Base-by-base conservation (phyloP, 495 filamentous ascomycete genomes). In the Hypoxylon fuscum region DNA sequence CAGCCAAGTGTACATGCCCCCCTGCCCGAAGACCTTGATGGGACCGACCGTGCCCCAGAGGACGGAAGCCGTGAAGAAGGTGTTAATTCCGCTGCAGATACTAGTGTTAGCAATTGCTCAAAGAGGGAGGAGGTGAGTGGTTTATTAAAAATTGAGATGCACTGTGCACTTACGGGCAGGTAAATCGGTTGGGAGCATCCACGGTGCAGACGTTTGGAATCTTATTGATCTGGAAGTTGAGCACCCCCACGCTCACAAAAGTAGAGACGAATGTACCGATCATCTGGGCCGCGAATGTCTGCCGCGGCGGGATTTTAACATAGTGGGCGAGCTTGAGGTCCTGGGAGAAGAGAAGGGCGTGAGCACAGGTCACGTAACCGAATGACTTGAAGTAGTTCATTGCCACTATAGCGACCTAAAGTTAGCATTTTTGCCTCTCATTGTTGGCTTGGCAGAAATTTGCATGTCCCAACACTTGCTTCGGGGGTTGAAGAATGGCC, bases 321-420 rank as follows among this genome's bases (percentile, higher is more conserved):
- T 79, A 79, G 47, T 79, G 77, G 1, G 76, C 77, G 8, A 79
- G 68, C 72, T 79, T 79, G 35, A 79, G 61, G 34, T 79, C 77
- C 47, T 65, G 56, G 21, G 55, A 66, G 68, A 79, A 79, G 17
- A 66, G 60, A 3, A 79, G 23, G 3, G 74, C 74, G 34, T 78
- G 75, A 0, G 72, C 68, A 43, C 74, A 76, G 1, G 77, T 79
- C 7, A 79, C 74, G 43, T 76, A 77, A 9, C 76, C 76, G 56
- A 74, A 79, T 2, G 72, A 66, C 55, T 79, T 79, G 71, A 79
- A 76, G 64, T 70, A 79, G 56, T 73, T 73, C 76, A 79, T 78
- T 56, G 72, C 76, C 47, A 78, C 59, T 63, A 29, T 25, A 17
- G 21, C 42, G 22, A 25, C 37, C 45, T 4, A 2, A 29, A 2